Evolutionary conservation across 441 rosid species (phyloP).

Genomic region (Pelargonium myrrhifolium): DNA sequence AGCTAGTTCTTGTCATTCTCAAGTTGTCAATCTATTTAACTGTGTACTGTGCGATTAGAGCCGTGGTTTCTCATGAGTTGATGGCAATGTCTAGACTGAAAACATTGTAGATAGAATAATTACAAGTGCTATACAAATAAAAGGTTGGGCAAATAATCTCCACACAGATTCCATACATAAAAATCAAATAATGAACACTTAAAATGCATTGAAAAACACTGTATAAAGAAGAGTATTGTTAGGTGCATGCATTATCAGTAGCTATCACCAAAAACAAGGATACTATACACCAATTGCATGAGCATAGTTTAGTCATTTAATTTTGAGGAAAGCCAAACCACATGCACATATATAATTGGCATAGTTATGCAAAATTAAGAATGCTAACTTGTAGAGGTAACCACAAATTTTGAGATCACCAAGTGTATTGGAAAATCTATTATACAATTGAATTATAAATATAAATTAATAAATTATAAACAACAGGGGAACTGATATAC

Average conservation of each 20-base stretch:
- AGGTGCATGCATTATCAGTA: not conserved
- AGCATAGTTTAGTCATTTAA: not conserved
- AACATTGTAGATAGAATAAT: conserved; percentile 22
- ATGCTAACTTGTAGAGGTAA: not conserved
- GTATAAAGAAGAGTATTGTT: not conserved
- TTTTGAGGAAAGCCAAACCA: not conserved
- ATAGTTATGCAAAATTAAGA: not conserved
- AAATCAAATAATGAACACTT: not conserved
- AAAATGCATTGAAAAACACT: not conserved
- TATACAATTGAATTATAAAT: not conserved
- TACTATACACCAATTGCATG: not conserved
- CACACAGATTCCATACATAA: not conserved
- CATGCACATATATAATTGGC: not conserved
- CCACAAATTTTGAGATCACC: not conserved
- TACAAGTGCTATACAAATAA: not conserved
- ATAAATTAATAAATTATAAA: conserved; percentile 3
- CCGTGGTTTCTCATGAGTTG: too few species aligned
- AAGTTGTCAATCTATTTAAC: too few species aligned
- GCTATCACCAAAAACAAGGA: not conserved
- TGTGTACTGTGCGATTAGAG: too few species aligned
- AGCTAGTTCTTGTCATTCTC: too few species aligned
- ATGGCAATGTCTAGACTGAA: too few species aligned
- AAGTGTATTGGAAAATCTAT: not conserved
- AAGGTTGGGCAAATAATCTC: not conserved
- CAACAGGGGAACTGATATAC: too few species aligned